These are phyloP conservation scores for Heimioporus sp. DNA, from an alignment of 768 basidiomycete genomes.

Conservation along the genomic window DNA sequence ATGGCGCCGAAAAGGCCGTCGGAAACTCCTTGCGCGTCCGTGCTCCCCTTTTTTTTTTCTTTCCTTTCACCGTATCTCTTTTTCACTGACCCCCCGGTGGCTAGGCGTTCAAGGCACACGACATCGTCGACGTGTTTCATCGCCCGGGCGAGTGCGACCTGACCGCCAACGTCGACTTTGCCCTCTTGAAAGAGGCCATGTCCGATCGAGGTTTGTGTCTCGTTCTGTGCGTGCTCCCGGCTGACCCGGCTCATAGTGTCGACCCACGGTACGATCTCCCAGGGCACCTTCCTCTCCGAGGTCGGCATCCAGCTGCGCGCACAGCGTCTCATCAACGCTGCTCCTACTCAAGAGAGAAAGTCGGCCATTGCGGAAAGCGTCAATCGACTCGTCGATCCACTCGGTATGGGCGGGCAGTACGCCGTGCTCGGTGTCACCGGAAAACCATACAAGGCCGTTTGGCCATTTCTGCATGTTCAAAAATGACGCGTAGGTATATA, in stretches of 20 bases:
- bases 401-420: conserved; percentile 88
- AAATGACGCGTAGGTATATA: neutral
- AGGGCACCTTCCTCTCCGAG: conserved; percentile 71
- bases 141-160: conserved; percentile 87
- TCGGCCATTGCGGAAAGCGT: conserved; percentile 58
- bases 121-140: conserved; percentile 81
- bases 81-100: neutral
- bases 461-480: conserved; percentile 29
- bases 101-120: conserved; percentile 89
- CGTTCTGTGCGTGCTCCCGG: neutral
- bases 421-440: conserved; percentile 62
- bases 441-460: conserved; percentile 16
- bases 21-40: conserved; percentile 80
- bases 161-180: conserved; percentile 97
- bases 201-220: conserved; percentile 45
- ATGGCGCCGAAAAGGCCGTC: conserved; percentile 72
- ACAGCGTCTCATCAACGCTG: conserved; percentile 53
- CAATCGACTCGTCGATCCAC: conserved; percentile 72
- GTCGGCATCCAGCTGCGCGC: conserved; percentile 77
- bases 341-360: conserved; percentile 47
- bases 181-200: conserved; percentile 79
- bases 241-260: conserved; percentile 30
- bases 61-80: accelerated
- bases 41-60: conserved; percentile 2
- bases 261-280: conserved; percentile 68